Conservation (phyloP, 345 rosid genomes). For the Luvunga scandens region DNA sequence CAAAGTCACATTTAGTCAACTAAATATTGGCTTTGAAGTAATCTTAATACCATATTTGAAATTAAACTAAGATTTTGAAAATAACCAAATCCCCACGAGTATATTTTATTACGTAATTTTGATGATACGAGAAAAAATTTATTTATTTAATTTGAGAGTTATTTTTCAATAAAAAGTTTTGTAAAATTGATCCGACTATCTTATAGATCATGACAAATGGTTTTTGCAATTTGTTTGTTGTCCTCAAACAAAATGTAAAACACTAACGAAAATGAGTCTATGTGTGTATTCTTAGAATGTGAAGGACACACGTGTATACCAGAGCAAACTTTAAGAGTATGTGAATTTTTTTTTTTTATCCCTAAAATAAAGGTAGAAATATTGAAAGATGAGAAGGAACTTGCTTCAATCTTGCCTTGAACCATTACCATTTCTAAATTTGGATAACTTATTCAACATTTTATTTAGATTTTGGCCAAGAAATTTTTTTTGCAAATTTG, state of each 20-base stretch:
- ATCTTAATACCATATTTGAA: slow-evolving; percentile 5
- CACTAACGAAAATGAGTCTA: too few relatives aligned
- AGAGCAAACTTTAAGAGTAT: too few relatives aligned
- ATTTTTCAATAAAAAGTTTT: too few relatives aligned
- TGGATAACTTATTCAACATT: not conserved
- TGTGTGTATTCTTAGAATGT: too few relatives aligned
- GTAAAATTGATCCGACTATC: too few relatives aligned
- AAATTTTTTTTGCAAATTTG: not conserved
- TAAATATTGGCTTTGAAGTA: slow-evolving; percentile 24
- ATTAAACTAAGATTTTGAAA: not conserved
- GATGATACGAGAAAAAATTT: not conserved
- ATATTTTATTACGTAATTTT: not conserved
- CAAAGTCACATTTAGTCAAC: slow-evolving; percentile 16
- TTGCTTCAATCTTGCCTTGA: not conserved
- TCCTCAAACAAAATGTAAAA: too few relatives aligned
- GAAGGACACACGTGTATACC: too few relatives aligned
- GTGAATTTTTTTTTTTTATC: too few relatives aligned
- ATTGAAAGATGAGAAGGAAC: not conserved
- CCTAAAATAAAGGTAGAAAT: not conserved
- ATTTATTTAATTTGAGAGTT: not conserved
- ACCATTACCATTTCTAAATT: too few relatives aligned
- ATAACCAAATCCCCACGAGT: not conserved
- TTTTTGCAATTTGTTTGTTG: too few relatives aligned
- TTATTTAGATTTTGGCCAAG: not conserved
- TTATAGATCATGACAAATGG: too few relatives aligned